Conservation (phyloP, 495 filamentous ascomycete genomes). For the Tuber microsphaerosporum region DNA sequence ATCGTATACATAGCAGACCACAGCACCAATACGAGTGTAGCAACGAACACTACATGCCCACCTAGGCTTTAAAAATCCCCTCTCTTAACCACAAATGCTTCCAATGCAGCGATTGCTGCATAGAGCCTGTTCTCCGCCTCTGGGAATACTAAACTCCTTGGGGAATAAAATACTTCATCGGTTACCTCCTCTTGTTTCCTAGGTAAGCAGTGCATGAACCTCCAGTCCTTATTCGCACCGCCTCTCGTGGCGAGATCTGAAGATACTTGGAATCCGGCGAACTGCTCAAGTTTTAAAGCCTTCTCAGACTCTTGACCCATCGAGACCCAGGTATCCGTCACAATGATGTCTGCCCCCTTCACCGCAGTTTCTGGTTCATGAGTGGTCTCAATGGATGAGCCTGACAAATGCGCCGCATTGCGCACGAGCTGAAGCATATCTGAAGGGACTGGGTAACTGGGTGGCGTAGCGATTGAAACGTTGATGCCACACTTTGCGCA, state of each 20-base stretch:
- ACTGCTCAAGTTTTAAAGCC: conserved; percentile 65
- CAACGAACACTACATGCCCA: background rate
- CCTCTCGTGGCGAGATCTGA: conserved; percentile 70
- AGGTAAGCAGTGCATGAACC: conserved; percentile 98
- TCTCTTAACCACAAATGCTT: conserved; percentile 86
- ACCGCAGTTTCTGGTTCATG: conserved; percentile 76
- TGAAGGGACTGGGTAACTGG: conserved; percentile 68
- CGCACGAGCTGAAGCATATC: conserved; percentile 63
- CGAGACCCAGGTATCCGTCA: conserved; percentile 89
- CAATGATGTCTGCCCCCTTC: conserved; percentile 77
- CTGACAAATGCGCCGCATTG: conserved; percentile 54
- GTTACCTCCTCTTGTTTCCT: conserved; percentile 87
- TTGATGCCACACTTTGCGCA: conserved; percentile 80
- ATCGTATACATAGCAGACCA: background rate
- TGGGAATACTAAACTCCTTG: conserved; percentile 73
- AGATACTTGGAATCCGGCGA: conserved; percentile 85
- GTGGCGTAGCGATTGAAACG: conserved; percentile 76
- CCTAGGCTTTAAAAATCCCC: conserved; percentile 53
- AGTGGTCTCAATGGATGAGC: conserved; percentile 63
- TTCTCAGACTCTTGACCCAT: conserved; percentile 93
- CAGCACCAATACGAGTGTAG: background rate
- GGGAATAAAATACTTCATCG: conserved; percentile 87
- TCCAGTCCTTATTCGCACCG: conserved; percentile 82
- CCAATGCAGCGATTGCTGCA: conserved; percentile 76
- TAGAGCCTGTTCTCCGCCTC: conserved; percentile 94